Evolutionary conservation across 345 rosid genomes (phyloP), one percentile per base, ranked within the genome.

Genomic region (Lepidium sativum): DNA sequence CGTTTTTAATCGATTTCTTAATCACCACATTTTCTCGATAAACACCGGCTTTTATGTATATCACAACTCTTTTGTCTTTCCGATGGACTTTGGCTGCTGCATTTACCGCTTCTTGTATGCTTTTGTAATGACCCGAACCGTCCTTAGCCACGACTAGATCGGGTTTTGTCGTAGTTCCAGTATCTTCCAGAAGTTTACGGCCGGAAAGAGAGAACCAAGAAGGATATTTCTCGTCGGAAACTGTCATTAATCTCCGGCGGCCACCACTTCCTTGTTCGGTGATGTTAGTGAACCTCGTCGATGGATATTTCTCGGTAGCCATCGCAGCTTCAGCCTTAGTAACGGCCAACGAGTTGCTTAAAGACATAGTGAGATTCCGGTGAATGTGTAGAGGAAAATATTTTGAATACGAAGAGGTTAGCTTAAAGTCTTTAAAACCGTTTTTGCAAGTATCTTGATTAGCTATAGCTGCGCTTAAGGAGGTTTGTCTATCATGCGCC

Each of bases 111-210:
- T 84, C 81, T 0, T 83, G 63, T 31, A 92, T 85, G 52, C 83
- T 81, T 74, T 72, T 77, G 67, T 76, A 89, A 5, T 79, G 56
- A 6, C 98, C 96, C 0, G 96, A 79, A 18, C 98, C 98, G 21
- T 92, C 96, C 60, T 87, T 78, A 3, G 98, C 92, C 74, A 92
- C 96, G 65, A 89, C 92, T 18, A 87, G 16, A 71, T 89, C 80
- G 2, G 85, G 85, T 56, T 74, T 77, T 0, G 69, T 41, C 1
- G 75, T 60, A 13, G 48, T 66, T 21, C 37, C 51, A 0, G 44
- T 33, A 4, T 65, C 50, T 63, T 82, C 84, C 9, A 92, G 80
- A 29, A 92, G 92, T 67, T 61, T 80, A 45, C 92, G 74, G 13
- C 87, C 95, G 0, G 79, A 45, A 3, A 56, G 54, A 0, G 91